Base-by-base conservation (phyloP, 2,329 filamentous ascomycete genomes). In the Fusarium sp. region DNA sequence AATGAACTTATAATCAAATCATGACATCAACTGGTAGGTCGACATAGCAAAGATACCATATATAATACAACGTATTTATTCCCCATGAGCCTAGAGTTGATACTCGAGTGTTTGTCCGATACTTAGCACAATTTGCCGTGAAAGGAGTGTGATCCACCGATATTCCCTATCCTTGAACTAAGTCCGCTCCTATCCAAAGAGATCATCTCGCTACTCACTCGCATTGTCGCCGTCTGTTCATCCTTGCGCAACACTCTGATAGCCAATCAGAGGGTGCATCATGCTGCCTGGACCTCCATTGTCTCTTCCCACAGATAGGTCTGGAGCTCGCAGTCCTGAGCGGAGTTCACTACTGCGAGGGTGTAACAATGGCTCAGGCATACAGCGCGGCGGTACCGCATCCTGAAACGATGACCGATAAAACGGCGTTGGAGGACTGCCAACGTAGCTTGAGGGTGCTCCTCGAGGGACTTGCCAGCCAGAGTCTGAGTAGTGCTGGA, bases 61-160 rank as follows among this genome's bases (percentile, higher is more conserved):
- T 46, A 58, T 52, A 70, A 65, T 60, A 59, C 37, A 70, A 71
- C 66, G 49, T 68, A 70, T 71, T 50, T 45, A 35, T 59, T 37
- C 32, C 57, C 41, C 33, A 48, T 53, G 44, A 68, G 35, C 43
- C 15, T 11, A 15, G 39, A 59, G 44, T 41, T 46, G 19, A 66
- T 48, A 37, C 37, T 37, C 22, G 30, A 48, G 28, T 22, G 52
- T 47, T 45, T 19, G 43, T 37, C 44, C 22, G 19, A 30, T 35
- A 15, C 33, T 9, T 41, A 15, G 19, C 19, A 22, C 19, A 53
- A 51, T 19, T 33, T 19, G 33, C 33, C 3, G 5, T 41, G 44
- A 56, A 70, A 59, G n/a, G 64, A 71, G 46, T 47, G 67, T 62
- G 39, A 54, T 22, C 55, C 15, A 40, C 24, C 32, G 32, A 68